These are phyloP conservation scores for Komagataella mondaviorum DNA, from an alignment of 805 yeast species.

Conservation along the genomic window DNA sequence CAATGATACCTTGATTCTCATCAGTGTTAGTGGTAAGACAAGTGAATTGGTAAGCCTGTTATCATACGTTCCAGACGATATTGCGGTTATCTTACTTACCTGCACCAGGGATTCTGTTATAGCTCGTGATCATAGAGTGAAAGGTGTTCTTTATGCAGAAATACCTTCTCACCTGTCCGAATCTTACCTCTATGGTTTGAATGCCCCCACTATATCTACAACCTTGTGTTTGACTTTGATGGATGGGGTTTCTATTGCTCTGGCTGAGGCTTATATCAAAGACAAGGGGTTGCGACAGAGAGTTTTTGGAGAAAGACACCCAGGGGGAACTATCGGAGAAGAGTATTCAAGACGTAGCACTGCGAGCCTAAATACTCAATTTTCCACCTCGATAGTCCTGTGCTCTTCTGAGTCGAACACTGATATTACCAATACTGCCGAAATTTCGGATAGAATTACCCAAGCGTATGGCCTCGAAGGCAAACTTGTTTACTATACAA, in stretches of 20 bases:
- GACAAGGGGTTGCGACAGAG: conserved; percentile 40
- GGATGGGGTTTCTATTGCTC: conserved; percentile 65
- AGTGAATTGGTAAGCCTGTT: conserved; percentile 53
- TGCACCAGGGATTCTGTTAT: conserved; percentile 45
- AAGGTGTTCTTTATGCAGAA: conserved; percentile 45
- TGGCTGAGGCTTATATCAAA: conserved; percentile 50
- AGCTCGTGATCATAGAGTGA: conserved; percentile 33
- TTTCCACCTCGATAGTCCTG: not conserved
- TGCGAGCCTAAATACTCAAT: conserved; percentile 1
- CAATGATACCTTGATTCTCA: conserved; percentile 45
- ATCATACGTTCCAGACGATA: conserved; percentile 38
- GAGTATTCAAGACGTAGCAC: conserved; percentile 8
- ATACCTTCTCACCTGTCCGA: conserved; percentile 48
- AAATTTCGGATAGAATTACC: not conserved
- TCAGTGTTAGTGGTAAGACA: conserved; percentile 75
- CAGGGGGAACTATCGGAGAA: conserved; percentile 84
- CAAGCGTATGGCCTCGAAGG: not conserved
- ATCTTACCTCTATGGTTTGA: conserved; percentile 54
- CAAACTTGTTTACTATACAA: not conserved
- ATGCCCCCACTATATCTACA: conserved; percentile 82
- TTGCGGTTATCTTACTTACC: conserved; percentile 51
- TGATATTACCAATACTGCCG: not conserved
- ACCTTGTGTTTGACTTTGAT: conserved; percentile 64
- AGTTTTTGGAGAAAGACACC: conserved; percentile 63
- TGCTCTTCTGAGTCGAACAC: not conserved